Percentiles rank a stretch among this genome's conserved stretches.
Evolutionary conservation across 495 filamentous ascomycete species (phyloP).

Genomic region (Xylaria bambusicola): DNA sequence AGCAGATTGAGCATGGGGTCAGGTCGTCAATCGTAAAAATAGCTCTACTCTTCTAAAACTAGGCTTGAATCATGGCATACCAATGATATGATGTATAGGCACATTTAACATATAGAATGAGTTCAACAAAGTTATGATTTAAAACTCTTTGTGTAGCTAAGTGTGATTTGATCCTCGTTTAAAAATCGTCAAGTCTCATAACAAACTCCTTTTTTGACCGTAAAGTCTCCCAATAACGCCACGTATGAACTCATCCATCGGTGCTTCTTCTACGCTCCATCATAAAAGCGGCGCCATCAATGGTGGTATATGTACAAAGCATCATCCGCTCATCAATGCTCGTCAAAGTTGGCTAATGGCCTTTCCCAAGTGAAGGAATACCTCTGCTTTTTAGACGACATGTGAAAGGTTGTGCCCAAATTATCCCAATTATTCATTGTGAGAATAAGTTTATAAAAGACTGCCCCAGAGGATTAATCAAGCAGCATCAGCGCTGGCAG

Average conservation of each 20-base stretch:
- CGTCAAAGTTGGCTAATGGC: too few species aligned
- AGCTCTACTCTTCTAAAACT: too few species aligned
- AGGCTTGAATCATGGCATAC: too few species aligned
- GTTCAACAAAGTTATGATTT: too few species aligned
- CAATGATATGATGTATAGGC: too few species aligned
- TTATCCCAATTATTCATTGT: not conserved
- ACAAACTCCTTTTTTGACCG: conserved; percentile 12
- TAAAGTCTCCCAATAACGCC: conserved; percentile 8
- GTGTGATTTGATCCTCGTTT: conserved; percentile 13
- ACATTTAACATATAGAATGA: too few species aligned
- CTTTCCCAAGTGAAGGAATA: too few species aligned
- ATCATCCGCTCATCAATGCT: not conserved
- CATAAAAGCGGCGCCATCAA: not conserved
- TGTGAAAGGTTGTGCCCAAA: not conserved
- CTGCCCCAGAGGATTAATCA: conserved; percentile 33
- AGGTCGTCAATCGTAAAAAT: too few species aligned
- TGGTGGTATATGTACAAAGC: conserved; percentile 13
- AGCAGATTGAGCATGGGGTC: too few species aligned
- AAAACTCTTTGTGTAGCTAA: conserved; percentile 14
- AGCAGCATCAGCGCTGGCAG: conserved; percentile 72
- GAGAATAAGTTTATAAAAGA: not conserved
- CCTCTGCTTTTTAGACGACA: too few species aligned
- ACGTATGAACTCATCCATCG: not conserved
- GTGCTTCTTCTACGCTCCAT: not conserved
- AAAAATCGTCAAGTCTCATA: conserved; percentile 3